Base-by-base conservation (phyloP, 257 asterid species). In the Ajuga chamaepitys region DNA sequence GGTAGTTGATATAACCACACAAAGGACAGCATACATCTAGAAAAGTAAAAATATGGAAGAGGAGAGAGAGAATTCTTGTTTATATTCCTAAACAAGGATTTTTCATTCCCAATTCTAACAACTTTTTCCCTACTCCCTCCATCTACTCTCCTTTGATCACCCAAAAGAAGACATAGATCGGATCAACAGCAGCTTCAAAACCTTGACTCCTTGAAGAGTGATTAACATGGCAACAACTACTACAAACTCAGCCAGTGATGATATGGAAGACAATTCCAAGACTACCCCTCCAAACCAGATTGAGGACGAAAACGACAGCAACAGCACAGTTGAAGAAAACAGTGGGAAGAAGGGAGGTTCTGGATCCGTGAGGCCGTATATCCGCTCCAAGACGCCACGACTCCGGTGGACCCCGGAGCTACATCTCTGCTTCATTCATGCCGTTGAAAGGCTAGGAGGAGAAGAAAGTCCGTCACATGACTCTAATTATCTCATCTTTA, bases 381-480 rank as follows among this genome's bases (percentile, higher is more conserved):
- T 78, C 64, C 89, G 98, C 13, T 91, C 98, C 0, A 91, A 86
- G 71, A 91, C 84, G 3, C 94, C 96, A 9, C 79, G 98, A 20
- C 92, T 91, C 24, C 82, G 98, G 9, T 88, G 96, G 98, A 91
- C 95, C 0, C 95, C 95, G 32, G 92, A 88, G 77, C 95, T 91
- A 72, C 95, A 88, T 45, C 88, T 86, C 77, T 80, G 95, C 85
- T 91, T 88, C 75, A 68, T 85, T 72, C 92, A 86, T 20, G 96
- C 96, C 3, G 86, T 91, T 75, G 88, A 91, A 62, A 80, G 88
- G 74, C 74, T 91, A 26, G 98, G 98, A 34, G 98, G 98, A 28
- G 96, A 86, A 82, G 96, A 91, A 67, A 86, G 98, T 91, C 41
- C 81, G 89, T 77, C 73, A 73, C 72, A 21, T 22, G 7, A 14